Evolutionary conservation across 2,329 filamentous ascomycete genomes (phyloP), one percentile per base, ranked within the genome.

Genomic region (Sporothrix humicola): DNA sequence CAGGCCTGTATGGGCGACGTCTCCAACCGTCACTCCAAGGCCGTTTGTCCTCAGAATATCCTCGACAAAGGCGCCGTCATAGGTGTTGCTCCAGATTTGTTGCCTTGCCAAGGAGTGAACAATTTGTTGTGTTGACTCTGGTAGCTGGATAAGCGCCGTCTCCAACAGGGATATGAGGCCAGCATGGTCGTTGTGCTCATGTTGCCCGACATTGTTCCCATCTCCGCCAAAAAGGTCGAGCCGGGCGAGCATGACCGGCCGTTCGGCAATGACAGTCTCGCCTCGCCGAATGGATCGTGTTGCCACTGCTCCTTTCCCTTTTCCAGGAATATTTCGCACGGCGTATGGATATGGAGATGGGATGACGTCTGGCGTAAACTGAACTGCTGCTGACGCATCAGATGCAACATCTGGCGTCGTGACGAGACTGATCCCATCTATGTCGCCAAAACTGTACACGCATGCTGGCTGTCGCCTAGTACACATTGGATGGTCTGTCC

Each of bases 21-120:
- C 78, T 7, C 74, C 76, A n/a, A 79, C 68, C 17, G 78, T 76
- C 26, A 79, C 72, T 0, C 77, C 76, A 63, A 79, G 79, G 6
- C 76, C 76, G 44, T 79, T 79, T 9, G 78, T 79, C 26, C 74
- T 74, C 13, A 79, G 46, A 3, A 77, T 63, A 65, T 79, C 77
- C 37, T 77, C 52, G 3, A 79, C 73, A n/a, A 68, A 56, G 10
- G 73, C 59, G 1, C 75, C 76, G 0, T 23, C 8, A 23, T 20
- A 5, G 3, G 1, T 1, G 12, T 12, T 10, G n/a, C 23, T 10
- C 10, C 9, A 2, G 23, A 26, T 8, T 12, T 8, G 26, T n/a
- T 52, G 50, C n/a, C 54, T 23, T 26, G 77, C 77, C 31, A 79
- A 72, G 0, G 50, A 56, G 54, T 73, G 17, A 7, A 79, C 65